Base-by-base conservation (phyloP, 768 basidiomycete species). In the Chalciporus pseudorubinellus region DNA sequence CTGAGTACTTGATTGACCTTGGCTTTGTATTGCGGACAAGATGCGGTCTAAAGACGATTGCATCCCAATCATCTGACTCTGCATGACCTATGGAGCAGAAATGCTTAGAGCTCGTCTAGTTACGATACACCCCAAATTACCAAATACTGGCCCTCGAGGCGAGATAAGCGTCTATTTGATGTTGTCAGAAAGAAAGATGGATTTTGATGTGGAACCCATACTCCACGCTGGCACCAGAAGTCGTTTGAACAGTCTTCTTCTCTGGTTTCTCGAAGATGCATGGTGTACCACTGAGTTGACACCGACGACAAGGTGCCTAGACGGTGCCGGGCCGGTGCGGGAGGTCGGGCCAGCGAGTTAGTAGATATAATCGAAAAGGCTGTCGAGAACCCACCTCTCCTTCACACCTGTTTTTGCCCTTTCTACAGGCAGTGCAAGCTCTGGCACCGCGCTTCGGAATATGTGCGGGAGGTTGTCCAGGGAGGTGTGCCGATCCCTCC, bases 51-150 rank as follows among this genome's bases (percentile, higher is more conserved):
- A 69, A 21, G 90, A 87, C 6, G 89, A 87, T 70, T 93, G 92
- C 86, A 93, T 89, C 60, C 91, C 91, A 60, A 93, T 92, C 88
- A 93, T 92, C 67, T 92, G 91, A 71, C 89, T 90, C 68, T 93
- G 89, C 82, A 93, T 89, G 59, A 91, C 86, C 89, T 90, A 55
- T 38, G 33, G 54, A 51, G 20, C 18, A 16, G 31, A 24, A 26
- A 39, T 38, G 19, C 45, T 39, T 40, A 55, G 48, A 41, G 29
- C n/a, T 19, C 11, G 22, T 46, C 39, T 13, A 34, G 28, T 7
- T 20, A 41, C 10, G 26, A 43, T 18, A 42, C 13, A 24, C 51
- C 40, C 26, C 19, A 68, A 38, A 21, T 51, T 74, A 91, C 88
- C 67, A 93, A 63, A 65, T 91, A 92, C 68, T 92, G 89, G 58